Evolutionary conservation across 176 grass and related monocot species (phyloP).

Genomic region (Chrysopogon serrulatus): DNA sequence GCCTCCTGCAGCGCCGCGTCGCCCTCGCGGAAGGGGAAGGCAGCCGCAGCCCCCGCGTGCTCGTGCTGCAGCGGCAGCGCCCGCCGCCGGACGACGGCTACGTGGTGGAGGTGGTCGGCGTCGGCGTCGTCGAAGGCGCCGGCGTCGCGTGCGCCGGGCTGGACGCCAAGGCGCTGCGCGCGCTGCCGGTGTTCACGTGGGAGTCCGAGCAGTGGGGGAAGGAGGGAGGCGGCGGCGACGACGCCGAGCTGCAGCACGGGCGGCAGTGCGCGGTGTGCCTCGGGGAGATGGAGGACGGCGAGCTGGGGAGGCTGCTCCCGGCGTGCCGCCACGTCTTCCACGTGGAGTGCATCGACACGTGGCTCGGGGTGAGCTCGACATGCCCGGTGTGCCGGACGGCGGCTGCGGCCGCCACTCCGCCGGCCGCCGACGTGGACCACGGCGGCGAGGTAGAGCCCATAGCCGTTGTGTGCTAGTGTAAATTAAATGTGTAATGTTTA

Average conservation of each 20-base stretch:
- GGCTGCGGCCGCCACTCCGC: not conserved
- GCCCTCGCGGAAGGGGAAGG: not conserved
- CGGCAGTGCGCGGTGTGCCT: slow-evolving; percentile 52
- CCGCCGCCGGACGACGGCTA: slow-evolving; percentile 9
- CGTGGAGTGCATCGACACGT: slow-evolving; percentile 51
- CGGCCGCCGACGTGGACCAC: not conserved
- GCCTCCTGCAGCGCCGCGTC: slow-evolving; percentile 4
- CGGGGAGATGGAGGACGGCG: slow-evolving; percentile 41
- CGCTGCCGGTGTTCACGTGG: slow-evolving; percentile 44
- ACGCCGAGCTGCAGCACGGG: not conserved
- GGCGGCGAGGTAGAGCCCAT: not conserved
- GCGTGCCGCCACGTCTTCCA: slow-evolving; percentile 58
- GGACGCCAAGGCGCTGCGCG: slow-evolving; percentile 33
- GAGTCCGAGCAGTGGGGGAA: not conserved
- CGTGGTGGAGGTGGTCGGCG: not conserved
- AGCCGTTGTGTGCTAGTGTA: not conserved
- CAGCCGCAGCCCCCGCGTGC: not conserved
- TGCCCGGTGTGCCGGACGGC: slow-evolving; percentile 48
- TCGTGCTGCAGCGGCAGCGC: not conserved
- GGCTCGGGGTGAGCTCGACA: slow-evolving; percentile 44
- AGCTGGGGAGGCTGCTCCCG: slow-evolving; percentile 47
- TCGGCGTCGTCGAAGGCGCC: too few relatives aligned
- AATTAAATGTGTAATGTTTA: too few relatives aligned
- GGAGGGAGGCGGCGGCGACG: not conserved
- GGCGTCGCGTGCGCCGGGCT: slow-evolving; percentile 2